A percentile compares a stretch with the other conserved stretches of the same genome.
phyloP scores from a whole-genome alignment of 768 basidiomycete genomes.

The Mycena latifolia region DNA sequence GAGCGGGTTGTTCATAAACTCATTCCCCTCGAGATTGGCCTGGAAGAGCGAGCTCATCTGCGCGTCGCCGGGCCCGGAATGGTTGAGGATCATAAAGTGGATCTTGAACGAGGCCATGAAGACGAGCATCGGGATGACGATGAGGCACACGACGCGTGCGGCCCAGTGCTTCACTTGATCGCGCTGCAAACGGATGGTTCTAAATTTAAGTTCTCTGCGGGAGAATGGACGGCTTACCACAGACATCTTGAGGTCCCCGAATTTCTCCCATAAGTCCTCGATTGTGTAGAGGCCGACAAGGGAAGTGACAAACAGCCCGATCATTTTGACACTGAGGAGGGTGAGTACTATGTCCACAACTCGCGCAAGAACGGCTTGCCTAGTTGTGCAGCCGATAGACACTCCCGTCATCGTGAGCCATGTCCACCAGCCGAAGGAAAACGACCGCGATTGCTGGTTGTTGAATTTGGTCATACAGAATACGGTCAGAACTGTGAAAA shows the following conservation, averaged over 20 bases:
- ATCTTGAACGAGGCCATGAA: conserved; percentile 97
- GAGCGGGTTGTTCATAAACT: conserved; percentile 91
- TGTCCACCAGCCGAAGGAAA: conserved; percentile 79
- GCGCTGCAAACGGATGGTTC: conserved; percentile 59
- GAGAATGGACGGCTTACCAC: conserved; percentile 65
- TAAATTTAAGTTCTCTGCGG: background rate
- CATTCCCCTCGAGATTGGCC: conserved; percentile 95
- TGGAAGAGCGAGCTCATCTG: conserved; percentile 99
- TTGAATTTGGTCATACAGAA: conserved; percentile 97
- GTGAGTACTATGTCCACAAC: conserved; percentile 11
- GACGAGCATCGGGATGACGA: conserved; percentile 90
- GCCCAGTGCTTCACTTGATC: conserved; percentile 95
- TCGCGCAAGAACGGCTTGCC: conserved; percentile 55
- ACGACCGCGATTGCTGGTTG: conserved; percentile 96
- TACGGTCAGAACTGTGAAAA: conserved; percentile 98
- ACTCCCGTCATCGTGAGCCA: conserved; percentile 24
- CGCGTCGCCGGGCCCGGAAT: conserved; percentile 95
- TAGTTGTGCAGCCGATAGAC: conserved; percentile 86
- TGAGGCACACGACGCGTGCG: conserved; percentile 87
- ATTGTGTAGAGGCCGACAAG: conserved; percentile 96
- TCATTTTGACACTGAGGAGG: conserved; percentile 86
- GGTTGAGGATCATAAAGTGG: conserved; percentile 94
- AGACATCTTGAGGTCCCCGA: conserved; percentile 94
- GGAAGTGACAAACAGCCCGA: conserved; percentile 95
- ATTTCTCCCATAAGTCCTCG: conserved; percentile 98